These are phyloP conservation scores for Cyclostephanos tholiformis DNA, from an alignment of 108 stramenopile genomes.

Conservation along the genomic window DNA sequence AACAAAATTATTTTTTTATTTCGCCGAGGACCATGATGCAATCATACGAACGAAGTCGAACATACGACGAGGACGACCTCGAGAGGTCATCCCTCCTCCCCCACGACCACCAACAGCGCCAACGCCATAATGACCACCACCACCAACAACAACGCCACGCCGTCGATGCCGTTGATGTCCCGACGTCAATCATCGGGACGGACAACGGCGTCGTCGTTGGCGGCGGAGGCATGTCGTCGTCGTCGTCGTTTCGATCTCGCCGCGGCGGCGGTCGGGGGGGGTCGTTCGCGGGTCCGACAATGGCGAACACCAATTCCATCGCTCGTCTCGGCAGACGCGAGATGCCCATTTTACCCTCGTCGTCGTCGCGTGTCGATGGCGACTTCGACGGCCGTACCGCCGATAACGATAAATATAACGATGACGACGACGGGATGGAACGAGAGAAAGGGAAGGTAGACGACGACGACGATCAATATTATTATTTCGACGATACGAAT, in stretches of 20 bases:
- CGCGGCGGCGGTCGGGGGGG: no score
- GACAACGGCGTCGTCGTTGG: no score
- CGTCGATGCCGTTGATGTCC: no score
- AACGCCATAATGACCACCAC: neutral
- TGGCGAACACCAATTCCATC: neutral
- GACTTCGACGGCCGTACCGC: neutral
- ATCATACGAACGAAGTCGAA: no score
- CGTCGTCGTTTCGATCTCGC: neutral
- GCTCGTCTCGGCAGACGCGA: neutral
- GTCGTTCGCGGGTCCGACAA: no score
- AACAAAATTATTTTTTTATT: no score
- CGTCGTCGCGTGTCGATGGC: neutral
- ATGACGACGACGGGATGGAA: neutral
- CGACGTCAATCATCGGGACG: no score
- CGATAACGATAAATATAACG: neutral
- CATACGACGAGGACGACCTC: neutral
- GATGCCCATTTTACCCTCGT: neutral
- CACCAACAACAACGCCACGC: no score
- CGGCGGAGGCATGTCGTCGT: neutral
- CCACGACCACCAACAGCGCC: no score
- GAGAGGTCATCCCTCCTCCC: neutral
- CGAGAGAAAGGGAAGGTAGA: constrained; percentile 12
- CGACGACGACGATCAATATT: no score
- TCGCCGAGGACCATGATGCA: no score
- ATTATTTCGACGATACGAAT: constrained; percentile 50